Base-by-base conservation (phyloP, 2,329 filamentous ascomycete genomes). In the Immersiporthe knoxdaviesiana region DNA sequence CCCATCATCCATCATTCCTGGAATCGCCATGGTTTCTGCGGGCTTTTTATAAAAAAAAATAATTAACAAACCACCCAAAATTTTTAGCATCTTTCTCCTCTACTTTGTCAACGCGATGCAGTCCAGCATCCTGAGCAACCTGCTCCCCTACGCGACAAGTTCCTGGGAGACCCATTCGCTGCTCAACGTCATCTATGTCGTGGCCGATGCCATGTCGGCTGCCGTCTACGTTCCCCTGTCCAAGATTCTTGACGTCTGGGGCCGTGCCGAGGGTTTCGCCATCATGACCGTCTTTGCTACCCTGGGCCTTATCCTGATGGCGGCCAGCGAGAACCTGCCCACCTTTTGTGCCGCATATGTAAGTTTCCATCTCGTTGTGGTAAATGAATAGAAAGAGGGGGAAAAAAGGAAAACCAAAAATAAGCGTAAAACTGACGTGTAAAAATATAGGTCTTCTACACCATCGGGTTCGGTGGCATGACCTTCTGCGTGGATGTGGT, bases 401-500 rank as follows among this genome's bases (percentile, higher is more conserved):
- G 7, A 47, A 11, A 10, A 3, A 56, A 21, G 21, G 24, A 37
- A 35, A 8, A 35, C 8, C 35, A 21, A 8, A 27, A 18, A 18
- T 14, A 56, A 12, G n/a, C 8, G 18, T n/a, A n/a, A 10, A 16
- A 30, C 50, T 37, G 2, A 27, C 27, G 16, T 27, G 14, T 2
- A 61, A 66, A 81, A 11, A 16, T 8, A 54, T 32, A 88, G 77
- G 88, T 91, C 6, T 87, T 91, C 70, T 91, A 91, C 76, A 84
- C 83, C 68, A 83, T 89, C 60, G 89, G 90, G 8, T 80, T 80
- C 70, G 85, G 84, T 56, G 88, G 87, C 41, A 80, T 90, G 69
- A 83, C 85, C 37, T 90, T 88, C 74, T 82, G 86, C 39, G 81
- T 90, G 68, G 85, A 87, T 68, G 85, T 92, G 41, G 87, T 92